Conservation (phyloP, 345 rosid species). For the Gossypium thurberi region DNA sequence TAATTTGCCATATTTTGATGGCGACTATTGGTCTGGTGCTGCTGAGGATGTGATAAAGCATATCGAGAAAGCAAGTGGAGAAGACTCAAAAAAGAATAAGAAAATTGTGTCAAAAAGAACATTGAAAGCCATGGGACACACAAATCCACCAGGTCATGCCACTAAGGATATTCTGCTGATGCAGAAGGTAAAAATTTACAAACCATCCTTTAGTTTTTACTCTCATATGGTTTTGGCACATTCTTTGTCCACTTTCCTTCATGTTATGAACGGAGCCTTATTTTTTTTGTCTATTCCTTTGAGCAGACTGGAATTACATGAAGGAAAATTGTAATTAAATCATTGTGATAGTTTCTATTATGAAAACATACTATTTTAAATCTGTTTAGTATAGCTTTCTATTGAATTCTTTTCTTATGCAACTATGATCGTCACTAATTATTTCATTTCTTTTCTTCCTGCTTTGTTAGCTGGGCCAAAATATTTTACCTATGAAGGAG, state of each 20-base stretch:
- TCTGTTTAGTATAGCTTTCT: background rate
- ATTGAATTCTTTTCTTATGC: background rate
- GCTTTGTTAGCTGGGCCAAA: constrained; percentile 39
- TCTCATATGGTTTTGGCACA: no score
- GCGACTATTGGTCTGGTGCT: constrained; percentile 42
- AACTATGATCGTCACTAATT: background rate
- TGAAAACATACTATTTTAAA: background rate
- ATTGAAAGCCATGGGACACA: constrained; percentile 37
- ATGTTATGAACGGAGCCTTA: background rate
- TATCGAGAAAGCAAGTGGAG: constrained; percentile 21
- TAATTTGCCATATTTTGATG: constrained; percentile 54
- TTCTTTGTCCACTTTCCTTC: background rate
- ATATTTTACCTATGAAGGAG: constrained; percentile 41
- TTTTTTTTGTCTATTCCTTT: background rate
- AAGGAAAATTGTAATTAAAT: background rate
- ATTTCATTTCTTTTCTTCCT: constrained; percentile 13
- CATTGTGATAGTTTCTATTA: background rate
- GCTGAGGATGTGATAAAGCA: constrained; percentile 31
- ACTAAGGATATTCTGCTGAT: constrained; percentile 40
- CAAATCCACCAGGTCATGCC: constrained; percentile 29
- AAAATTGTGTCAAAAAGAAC: constrained; percentile 28
- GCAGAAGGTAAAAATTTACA: constrained; percentile 34
- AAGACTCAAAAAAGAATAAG: constrained; percentile 18
- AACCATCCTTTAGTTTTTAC: background rate
- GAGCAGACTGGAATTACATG: background rate